phyloP scores from a whole-genome alignment of 2,329 filamentous ascomycete species.

The Teratosphaeria pseudoeucalypti region DNA sequence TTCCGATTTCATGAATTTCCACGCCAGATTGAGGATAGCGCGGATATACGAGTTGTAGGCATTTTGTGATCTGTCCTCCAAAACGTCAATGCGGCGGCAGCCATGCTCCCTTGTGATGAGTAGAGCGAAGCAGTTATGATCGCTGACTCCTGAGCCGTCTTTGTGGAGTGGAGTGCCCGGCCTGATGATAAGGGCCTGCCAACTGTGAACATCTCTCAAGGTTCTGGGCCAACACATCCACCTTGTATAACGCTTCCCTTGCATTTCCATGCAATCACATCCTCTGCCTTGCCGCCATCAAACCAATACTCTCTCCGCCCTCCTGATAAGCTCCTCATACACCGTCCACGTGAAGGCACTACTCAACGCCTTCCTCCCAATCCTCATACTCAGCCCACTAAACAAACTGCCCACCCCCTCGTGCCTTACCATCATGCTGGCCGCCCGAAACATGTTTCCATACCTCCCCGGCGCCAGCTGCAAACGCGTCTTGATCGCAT shows the following conservation, averaged over 20 bases:
- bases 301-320: slow-evolving; percentile 43
- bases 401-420: slow-evolving; percentile 74
- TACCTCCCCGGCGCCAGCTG: slow-evolving; percentile 81
- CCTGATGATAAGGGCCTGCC: too few relatives aligned
- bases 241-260: too few relatives aligned
- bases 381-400: slow-evolving; percentile 74
- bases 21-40: not conserved
- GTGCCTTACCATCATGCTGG: slow-evolving; percentile 65
- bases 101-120: too few relatives aligned
- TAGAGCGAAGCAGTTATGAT: too few relatives aligned
- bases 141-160: too few relatives aligned
- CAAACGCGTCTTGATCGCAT: slow-evolving; percentile 89
- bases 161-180: too few relatives aligned
- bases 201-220: too few relatives aligned
- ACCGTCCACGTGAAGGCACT: slow-evolving; percentile 95
- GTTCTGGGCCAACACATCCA: too few relatives aligned
- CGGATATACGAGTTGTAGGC: not conserved
- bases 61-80: not conserved
- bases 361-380: slow-evolving; percentile 84
- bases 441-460: slow-evolving; percentile 69
- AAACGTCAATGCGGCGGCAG: not conserved
- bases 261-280: not conserved
- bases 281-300: not conserved
- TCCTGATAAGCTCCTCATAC: slow-evolving; percentile 83
- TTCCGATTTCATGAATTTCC: not conserved